Conservation (phyloP, 2,329 filamentous ascomycete genomes). For the Endocalyx cinctus region DNA sequence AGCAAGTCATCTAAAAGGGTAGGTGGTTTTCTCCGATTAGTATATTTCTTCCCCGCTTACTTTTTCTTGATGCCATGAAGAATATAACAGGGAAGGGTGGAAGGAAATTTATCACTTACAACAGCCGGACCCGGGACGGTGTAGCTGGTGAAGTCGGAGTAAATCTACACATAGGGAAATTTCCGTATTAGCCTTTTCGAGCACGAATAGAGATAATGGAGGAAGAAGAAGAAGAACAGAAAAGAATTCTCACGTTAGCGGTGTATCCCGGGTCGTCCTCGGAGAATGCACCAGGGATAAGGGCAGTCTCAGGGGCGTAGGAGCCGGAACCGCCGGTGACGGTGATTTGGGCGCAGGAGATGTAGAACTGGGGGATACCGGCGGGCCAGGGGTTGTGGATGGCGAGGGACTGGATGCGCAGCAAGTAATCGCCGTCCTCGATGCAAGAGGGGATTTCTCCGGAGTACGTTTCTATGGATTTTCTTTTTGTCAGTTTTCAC, state of each 20-base stretch:
- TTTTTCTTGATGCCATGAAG: too few relatives aligned
- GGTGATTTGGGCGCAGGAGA: conserved; percentile 42
- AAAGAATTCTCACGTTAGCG: conserved; percentile 38
- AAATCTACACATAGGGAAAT: conserved; percentile 20
- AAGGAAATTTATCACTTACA: too few relatives aligned
- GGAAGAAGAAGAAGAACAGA: neutral
- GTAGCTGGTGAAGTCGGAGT: conserved; percentile 28
- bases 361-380: conserved; percentile 42
- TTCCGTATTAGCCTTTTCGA: too few relatives aligned
- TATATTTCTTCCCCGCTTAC: too few relatives aligned
- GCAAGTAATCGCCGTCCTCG: conserved; percentile 53
- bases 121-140: conserved; percentile 27
- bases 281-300: conserved; percentile 35
- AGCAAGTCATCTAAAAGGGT: too few relatives aligned
- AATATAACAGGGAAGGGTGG: too few relatives aligned
- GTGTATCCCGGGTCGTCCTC: conserved; percentile 37
- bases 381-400: conserved; percentile 51
- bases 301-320: conserved; percentile 23
- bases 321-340: conserved; percentile 36
- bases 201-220: neutral
- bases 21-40: too few relatives aligned
- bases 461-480: conserved; percentile 26
- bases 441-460: conserved; percentile 47
- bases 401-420: conserved; percentile 56
- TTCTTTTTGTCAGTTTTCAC: too few relatives aligned